Conservation (phyloP, 2,329 filamentous ascomycete species). For the Aspergillus aculeatus region DNA sequence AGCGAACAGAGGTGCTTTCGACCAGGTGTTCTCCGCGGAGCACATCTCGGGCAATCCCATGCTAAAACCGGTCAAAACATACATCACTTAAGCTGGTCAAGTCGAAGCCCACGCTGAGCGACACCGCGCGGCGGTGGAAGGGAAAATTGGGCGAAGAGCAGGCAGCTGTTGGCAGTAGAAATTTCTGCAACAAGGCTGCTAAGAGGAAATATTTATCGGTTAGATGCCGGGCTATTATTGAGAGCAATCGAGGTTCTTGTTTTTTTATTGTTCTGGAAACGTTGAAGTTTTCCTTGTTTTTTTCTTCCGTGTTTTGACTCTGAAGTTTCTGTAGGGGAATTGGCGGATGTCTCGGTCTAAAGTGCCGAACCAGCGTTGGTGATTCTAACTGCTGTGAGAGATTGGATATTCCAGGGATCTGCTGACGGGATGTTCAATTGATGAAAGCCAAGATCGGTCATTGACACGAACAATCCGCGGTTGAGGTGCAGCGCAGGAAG, state of each 20-base stretch:
- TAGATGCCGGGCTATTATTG: background rate
- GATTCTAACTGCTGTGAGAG: background rate
- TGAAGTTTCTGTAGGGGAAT: conserved; percentile 3
- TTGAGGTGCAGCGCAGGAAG: background rate
- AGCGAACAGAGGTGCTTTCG: background rate
- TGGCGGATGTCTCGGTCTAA: background rate
- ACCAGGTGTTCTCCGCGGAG: background rate
- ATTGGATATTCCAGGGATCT: background rate
- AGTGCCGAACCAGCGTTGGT: background rate
- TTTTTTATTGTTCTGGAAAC: background rate
- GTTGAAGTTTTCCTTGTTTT: background rate
- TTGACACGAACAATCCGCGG: conserved; percentile 4
- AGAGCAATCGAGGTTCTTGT: background rate
- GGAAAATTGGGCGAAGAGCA: conserved; percentile 11
- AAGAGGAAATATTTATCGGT: background rate
- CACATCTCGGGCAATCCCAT: conserved; percentile 9
- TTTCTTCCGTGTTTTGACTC: background rate
- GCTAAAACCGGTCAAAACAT: conserved; percentile 16
- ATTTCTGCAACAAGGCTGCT: background rate
- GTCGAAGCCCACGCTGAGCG: conserved; percentile 24
- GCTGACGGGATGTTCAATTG: background rate
- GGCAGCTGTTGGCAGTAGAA: conserved; percentile 1
- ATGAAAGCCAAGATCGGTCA: conserved; percentile 1
- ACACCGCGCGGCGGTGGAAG: conserved; percentile 3
- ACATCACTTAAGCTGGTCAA: conserved; percentile 10